Percentiles rank a stretch among this genome's conserved stretches.
These are phyloP conservation scores for Abrus pulchellus DNA, from an alignment of 306 rosid genomes.

Conservation along the genomic window DNA sequence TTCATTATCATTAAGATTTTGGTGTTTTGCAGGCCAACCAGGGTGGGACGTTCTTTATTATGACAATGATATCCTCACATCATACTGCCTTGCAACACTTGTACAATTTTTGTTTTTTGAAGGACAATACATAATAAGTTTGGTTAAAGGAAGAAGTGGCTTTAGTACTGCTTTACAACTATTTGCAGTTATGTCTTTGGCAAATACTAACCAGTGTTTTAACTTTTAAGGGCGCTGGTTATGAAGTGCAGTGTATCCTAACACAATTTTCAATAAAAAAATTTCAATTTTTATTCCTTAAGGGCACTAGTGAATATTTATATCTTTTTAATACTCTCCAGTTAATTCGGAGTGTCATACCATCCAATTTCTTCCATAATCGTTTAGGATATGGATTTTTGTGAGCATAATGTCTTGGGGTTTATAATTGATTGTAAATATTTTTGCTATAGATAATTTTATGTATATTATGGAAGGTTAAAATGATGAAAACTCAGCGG, in stretches of 20 bases:
- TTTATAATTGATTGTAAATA: not conserved
- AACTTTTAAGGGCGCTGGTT: too few relatives aligned
- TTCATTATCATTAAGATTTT: conserved; percentile 14
- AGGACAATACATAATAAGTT: conserved; percentile 22
- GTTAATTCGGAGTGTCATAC: too few relatives aligned
- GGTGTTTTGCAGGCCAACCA: conserved; percentile 69
- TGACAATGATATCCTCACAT: conserved; percentile 47
- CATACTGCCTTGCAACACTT: not conserved
- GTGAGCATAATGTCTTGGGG: not conserved
- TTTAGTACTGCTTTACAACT: conserved; percentile 20
- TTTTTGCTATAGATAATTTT: too few relatives aligned
- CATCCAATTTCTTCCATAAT: not conserved
- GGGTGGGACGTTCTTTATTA: conserved; percentile 60
- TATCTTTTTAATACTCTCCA: not conserved
- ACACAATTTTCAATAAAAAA: too few relatives aligned
- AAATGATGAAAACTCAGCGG: too few relatives aligned
- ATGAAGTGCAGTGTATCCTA: too few relatives aligned
- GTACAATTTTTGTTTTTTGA: not conserved
- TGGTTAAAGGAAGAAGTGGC: conserved; percentile 28
- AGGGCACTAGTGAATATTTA: not conserved
- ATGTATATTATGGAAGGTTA: too few relatives aligned
- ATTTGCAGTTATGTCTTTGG: not conserved
- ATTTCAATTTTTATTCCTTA: too few relatives aligned
- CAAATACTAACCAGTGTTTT: too few relatives aligned
- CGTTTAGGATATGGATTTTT: not conserved